A percentile compares a stretch with the other conserved stretches of the same genome.
These are phyloP conservation scores for Bipolaris oryzae DNA, from an alignment of 2,329 filamentous ascomycete genomes.

Conservation along the genomic window DNA sequence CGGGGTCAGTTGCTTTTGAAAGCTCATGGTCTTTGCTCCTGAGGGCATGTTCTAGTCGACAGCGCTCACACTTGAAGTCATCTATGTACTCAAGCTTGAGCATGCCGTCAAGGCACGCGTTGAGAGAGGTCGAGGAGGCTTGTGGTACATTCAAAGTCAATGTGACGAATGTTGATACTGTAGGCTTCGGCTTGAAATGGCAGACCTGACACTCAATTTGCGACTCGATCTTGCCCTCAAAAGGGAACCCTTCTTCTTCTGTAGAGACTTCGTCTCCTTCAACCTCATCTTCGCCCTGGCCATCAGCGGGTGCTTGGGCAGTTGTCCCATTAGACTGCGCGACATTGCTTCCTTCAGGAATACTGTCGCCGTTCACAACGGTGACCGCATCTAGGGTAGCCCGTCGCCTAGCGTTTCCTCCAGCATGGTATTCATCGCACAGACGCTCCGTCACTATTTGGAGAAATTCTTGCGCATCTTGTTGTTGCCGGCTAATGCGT, in stretches of 20 bases:
- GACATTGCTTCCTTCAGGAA: conserved; percentile 30
- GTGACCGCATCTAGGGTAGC: conserved; percentile 49
- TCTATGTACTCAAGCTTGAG: conserved; percentile 96
- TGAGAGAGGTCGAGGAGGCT: conserved; percentile 75
- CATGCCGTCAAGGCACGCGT: conserved; percentile 88
- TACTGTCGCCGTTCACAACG: conserved; percentile 25
- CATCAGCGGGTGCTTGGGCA: conserved; percentile 27
- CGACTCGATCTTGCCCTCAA: conserved; percentile 92
- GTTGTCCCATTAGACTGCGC: conserved; percentile 31
- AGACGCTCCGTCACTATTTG: conserved; percentile 92
- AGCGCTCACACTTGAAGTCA: conserved; percentile 94
- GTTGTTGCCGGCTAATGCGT: conserved; percentile 90
- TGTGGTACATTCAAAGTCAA: conserved; percentile 91
- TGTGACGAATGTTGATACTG: conserved; percentile 85
- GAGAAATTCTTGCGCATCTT: conserved; percentile 96
- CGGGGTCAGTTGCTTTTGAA: conserved; percentile 44
- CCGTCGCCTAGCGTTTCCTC: conserved; percentile 71
- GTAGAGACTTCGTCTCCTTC: conserved; percentile 19
- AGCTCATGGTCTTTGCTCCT: conserved; percentile 67
- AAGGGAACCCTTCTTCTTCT: conserved; percentile 77
- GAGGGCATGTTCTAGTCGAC: conserved; percentile 81
- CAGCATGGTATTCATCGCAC: conserved; percentile 92
- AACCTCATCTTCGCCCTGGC: conserved; percentile 43
- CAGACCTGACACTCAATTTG: conserved; percentile 93
- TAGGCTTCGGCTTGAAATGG: conserved; percentile 84